A percentile compares a stretch with the other conserved stretches of the same genome.
Conservation (phyloP, 2,329 filamentous ascomycete species). For the Beauveria sp. region DNA sequence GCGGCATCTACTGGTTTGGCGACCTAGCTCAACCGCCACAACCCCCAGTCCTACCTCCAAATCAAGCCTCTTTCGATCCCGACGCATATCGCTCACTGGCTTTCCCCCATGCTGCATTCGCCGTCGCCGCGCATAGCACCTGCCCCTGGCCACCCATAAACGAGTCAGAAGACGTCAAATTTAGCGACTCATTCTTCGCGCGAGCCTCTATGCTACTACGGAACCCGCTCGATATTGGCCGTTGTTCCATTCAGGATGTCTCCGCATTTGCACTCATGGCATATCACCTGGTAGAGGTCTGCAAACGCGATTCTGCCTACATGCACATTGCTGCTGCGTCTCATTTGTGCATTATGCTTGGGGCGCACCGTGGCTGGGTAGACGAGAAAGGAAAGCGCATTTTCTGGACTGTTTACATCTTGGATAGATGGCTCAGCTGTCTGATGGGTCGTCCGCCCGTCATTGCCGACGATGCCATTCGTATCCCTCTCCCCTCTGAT, state of each 20-base stretch:
- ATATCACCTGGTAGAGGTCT: constrained; percentile 41
- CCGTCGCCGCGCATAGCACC: constrained; percentile 28
- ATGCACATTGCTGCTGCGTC: constrained; percentile 29
- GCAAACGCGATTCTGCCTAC: constrained; percentile 41
- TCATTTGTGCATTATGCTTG: constrained; percentile 34
- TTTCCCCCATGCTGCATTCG: constrained; percentile 39
- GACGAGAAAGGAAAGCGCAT: constrained; percentile 38
- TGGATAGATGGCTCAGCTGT: constrained; percentile 42
- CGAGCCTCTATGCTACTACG: constrained; percentile 36
- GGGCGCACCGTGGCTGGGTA: constrained; percentile 36
- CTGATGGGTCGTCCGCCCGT: constrained; percentile 42
- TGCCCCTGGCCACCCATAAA: constrained; percentile 22
- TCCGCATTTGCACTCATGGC: constrained; percentile 39
- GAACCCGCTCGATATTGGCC: constrained; percentile 38
- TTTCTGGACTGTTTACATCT: constrained; percentile 46
- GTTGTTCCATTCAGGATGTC: constrained; percentile 35
- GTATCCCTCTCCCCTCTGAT: constrained; percentile 32
- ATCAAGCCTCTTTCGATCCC: constrained; percentile 17
- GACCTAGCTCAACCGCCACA: constrained; percentile 28
- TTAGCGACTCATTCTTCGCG: constrained; percentile 38
- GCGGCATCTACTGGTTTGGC: constrained; percentile 43
- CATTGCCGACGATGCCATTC: constrained; percentile 40
- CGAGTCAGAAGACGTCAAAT: constrained; percentile 23
- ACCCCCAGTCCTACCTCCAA: constrained; percentile 16
- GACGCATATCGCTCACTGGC: constrained; percentile 31